Evolutionary conservation across 805 yeast species (phyloP).

Genomic region (Nakazawaea ambrosiae): DNA sequence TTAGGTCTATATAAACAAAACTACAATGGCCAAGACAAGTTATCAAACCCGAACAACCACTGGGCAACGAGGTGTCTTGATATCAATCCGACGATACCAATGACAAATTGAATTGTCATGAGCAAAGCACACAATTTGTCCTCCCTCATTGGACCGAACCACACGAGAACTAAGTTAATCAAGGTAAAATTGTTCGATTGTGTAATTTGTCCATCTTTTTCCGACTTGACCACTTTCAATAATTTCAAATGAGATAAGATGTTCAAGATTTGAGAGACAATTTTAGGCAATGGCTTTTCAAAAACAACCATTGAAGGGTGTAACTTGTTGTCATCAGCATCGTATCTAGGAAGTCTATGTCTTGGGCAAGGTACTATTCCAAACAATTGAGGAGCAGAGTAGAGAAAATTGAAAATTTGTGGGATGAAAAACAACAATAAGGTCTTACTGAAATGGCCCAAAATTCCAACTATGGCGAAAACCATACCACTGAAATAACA

Average conservation of each 20-base stretch:
- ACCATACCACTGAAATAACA: constrained; percentile 99
- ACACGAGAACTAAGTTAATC: constrained; percentile 74
- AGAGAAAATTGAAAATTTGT: constrained; percentile 83
- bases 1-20: no score
- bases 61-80: constrained; percentile 83
- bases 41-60: constrained; percentile 84
- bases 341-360: constrained; percentile 82
- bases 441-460: constrained; percentile 95
- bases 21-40: constrained; percentile 30
- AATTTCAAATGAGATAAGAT: constrained; percentile 43
- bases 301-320: constrained; percentile 60
- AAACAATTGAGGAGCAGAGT: constrained; percentile 89
- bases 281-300: constrained; percentile 24
- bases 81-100: constrained; percentile 61
- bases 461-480: constrained; percentile 91
- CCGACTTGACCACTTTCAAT: constrained; percentile 30
- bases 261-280: constrained; percentile 31
- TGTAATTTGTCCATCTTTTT: constrained; percentile 22
- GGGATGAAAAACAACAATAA: constrained; percentile 80
- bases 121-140: constrained; percentile 61
- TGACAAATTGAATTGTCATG: constrained; percentile 50
- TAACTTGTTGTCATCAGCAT: constrained; percentile 60
- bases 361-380: constrained; percentile 89
- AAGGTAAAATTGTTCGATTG: constrained; percentile 78
- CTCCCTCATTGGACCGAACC: constrained; percentile 89